These are phyloP conservation scores for Chlorella sorokiniana DNA, from an alignment of 139 green algal species.

Conservation along the genomic window DNA sequence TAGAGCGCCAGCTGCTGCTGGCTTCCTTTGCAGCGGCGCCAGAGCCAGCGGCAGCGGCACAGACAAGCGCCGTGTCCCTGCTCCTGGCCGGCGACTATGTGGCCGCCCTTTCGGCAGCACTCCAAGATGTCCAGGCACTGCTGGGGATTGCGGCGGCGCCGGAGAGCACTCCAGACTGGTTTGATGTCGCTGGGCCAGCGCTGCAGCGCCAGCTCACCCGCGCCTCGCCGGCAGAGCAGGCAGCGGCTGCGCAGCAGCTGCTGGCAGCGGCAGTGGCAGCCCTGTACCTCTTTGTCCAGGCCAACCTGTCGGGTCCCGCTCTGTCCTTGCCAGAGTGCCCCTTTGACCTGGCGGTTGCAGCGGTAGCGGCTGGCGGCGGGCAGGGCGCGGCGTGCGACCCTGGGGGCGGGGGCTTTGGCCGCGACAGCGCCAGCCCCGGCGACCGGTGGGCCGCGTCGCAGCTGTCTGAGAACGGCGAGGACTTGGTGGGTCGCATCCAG, in stretches of 20 bases:
- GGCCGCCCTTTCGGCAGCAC: neutral
- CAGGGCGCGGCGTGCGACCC: neutral
- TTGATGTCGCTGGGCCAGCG: neutral
- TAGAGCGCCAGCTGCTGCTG: slow-evolving; percentile 26
- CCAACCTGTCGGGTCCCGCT: slow-evolving; percentile 67
- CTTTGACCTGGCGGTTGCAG: slow-evolving; percentile 8
- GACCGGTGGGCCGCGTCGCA: slow-evolving; percentile 57
- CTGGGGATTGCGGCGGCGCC: neutral
- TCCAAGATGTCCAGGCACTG: neutral
- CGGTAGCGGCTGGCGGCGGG: neutral
- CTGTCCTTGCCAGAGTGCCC: slow-evolving; percentile 1
- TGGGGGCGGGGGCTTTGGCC: neutral
- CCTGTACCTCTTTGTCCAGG: slow-evolving; percentile 67
- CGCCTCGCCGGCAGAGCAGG: neutral
- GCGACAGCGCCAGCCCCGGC: slow-evolving; percentile 18
- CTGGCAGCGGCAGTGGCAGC: slow-evolving; percentile 35
- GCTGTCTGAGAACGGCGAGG: slow-evolving; percentile 76
- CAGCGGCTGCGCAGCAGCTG: neutral
- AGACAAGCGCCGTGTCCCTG: neutral
- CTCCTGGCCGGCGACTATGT: neutral
- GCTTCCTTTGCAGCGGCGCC: slow-evolving; percentile 1
- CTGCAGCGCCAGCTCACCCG: slow-evolving; percentile 4
- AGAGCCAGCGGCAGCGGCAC: neutral
- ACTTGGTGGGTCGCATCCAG: slow-evolving; percentile 55
- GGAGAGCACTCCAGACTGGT: slow-evolving; percentile 41